phyloP scores from a whole-genome alignment of 495 filamentous ascomycete genomes.

The Annulohypoxylon maeteangense region DNA sequence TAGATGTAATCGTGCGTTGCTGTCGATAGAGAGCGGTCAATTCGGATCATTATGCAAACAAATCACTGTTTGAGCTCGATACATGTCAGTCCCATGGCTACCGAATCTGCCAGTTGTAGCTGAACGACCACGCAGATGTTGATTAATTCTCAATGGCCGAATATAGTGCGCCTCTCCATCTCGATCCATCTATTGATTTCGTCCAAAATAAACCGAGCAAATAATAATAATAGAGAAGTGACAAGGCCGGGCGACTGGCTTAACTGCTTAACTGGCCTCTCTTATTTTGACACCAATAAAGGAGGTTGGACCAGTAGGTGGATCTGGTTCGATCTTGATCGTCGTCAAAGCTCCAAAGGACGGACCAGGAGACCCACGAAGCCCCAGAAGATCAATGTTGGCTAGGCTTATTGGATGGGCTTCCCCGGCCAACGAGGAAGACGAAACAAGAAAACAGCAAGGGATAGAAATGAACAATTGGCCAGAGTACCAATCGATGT shows the following conservation, averaged over 20 bases:
- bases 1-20: slow-evolving; percentile 12
- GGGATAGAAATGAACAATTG: slow-evolving; percentile 14
- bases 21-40: slow-evolving; percentile 23
- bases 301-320: slow-evolving; percentile 29
- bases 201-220: slow-evolving; percentile 14
- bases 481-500: slow-evolving; percentile 12
- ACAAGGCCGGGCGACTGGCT: slow-evolving; percentile 8
- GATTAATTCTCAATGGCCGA: slow-evolving; percentile 27
- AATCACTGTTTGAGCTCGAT: slow-evolving; percentile 30
- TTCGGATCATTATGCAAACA: slow-evolving; percentile 31
- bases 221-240: slow-evolving; percentile 18
- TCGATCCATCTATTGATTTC: background rate
- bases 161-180: background rate
- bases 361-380: background rate
- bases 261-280: slow-evolving; percentile 1
- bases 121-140: background rate
- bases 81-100: slow-evolving; percentile 33
- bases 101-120: background rate
- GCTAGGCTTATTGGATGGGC: slow-evolving; percentile 19
- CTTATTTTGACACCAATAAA: slow-evolving; percentile 14
- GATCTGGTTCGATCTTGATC: slow-evolving; percentile 34
- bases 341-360: slow-evolving; percentile 6
- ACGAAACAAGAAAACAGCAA: slow-evolving; percentile 28
- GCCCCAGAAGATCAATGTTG: slow-evolving; percentile 9
- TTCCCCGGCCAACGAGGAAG: slow-evolving; percentile 35